Evolutionary conservation across 2,329 filamentous ascomycete genomes (phyloP).

Genomic region (Pyrenochaeta sp.): DNA sequence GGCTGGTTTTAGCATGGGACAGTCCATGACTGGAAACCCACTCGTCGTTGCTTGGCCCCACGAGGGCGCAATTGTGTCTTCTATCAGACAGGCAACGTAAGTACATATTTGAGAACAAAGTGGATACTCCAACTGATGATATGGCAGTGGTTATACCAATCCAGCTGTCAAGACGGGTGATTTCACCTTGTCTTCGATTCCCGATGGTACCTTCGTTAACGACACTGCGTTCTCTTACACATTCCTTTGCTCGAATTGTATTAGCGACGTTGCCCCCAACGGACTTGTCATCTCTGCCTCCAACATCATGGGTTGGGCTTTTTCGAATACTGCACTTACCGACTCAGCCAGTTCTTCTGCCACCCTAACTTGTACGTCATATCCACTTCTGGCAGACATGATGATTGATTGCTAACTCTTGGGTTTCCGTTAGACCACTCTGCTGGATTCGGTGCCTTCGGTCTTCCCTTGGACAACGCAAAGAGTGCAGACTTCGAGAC

Average conservation of each 20-base stretch:
- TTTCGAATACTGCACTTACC: conserved; percentile 32
- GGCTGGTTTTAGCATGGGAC: conserved; percentile 59
- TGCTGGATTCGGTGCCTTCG: conserved; percentile 44
- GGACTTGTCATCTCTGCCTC: conserved; percentile 34
- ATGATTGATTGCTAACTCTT: too few relatives aligned
- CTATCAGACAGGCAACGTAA: conserved; percentile 53
- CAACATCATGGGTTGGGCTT: conserved; percentile 44
- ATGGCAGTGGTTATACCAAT: conserved; percentile 54
- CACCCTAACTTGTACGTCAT: conserved; percentile 34
- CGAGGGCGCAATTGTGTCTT: conserved; percentile 55
- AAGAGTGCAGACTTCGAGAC: conserved; percentile 41
- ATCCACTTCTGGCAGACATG: too few relatives aligned
- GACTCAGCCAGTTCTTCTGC: conserved; percentile 30
- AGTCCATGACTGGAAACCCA: conserved; percentile 58
- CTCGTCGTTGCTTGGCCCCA: conserved; percentile 64
- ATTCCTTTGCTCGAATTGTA: conserved; percentile 58
- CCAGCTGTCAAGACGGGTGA: conserved; percentile 55
- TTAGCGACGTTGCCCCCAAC: conserved; percentile 29
- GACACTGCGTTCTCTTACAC: conserved; percentile 63
- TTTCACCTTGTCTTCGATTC: conserved; percentile 55
- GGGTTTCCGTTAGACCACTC: too few relatives aligned
- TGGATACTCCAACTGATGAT: conserved; percentile 2
- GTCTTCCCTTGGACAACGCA: conserved; percentile 36
- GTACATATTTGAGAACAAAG: conserved; percentile 1
- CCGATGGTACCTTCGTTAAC: conserved; percentile 62